Percentiles rank a stretch among this genome's conserved stretches.
phyloP scores from a whole-genome alignment of 169 alveolate genomes.

The Ichthyophthirius multifiliis region DNA sequence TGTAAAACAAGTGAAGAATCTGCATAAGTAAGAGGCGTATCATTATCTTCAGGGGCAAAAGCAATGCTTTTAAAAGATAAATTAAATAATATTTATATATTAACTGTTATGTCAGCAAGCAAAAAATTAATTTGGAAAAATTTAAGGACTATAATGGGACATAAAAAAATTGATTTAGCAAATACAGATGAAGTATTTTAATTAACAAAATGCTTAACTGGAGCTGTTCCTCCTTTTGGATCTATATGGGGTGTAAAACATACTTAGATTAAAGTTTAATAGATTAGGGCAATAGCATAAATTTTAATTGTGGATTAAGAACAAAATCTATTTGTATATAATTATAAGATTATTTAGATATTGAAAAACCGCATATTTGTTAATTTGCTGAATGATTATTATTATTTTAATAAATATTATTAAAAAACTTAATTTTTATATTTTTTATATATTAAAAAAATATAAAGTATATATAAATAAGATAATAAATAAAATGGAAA shows the following conservation, averaged over 20 bases:
- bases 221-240: slow-evolving; percentile 89
- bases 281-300: slow-evolving; percentile 67
- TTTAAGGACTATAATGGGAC: slow-evolving; percentile 52
- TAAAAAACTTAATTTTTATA: too few species aligned
- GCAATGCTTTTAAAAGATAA: slow-evolving; percentile 81
- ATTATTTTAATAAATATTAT: too few species aligned
- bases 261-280: slow-evolving; percentile 62
- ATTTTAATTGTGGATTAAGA: slow-evolving; percentile 84
- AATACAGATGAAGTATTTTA: slow-evolving; percentile 68
- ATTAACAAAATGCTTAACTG: slow-evolving; percentile 76
- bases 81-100: slow-evolving; percentile 28
- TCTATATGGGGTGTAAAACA: slow-evolving; percentile 65
- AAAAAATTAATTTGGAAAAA: slow-evolving; percentile 71
- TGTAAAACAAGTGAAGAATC: slow-evolving; percentile 80
- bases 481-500: too few species aligned
- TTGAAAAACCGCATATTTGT: slow-evolving; percentile 77
- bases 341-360: slow-evolving; percentile 59
- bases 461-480: too few species aligned
- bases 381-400: slow-evolving; percentile 50
- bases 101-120: slow-evolving; percentile 83
- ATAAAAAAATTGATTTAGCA: slow-evolving; percentile 73
- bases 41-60: slow-evolving; percentile 84
- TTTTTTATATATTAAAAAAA: too few species aligned
- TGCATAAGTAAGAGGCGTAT: slow-evolving; percentile 78
- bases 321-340: slow-evolving; percentile 67